These are phyloP conservation scores for Breviolum minutum DNA, from an alignment of 73 alveolate species.

Conservation along the genomic window DNA sequence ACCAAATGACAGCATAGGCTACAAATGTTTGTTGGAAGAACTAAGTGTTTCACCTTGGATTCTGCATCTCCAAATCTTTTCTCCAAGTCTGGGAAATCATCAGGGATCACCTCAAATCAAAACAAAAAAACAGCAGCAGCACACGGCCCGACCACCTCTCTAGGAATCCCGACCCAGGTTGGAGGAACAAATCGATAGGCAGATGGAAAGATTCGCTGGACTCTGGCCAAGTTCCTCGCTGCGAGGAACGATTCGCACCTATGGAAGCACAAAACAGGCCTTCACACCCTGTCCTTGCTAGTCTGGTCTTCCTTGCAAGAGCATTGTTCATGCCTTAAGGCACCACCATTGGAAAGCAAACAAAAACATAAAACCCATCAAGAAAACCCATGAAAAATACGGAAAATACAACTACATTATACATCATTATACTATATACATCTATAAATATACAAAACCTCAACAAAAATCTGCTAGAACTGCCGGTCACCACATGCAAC, in stretches of 20 bases:
- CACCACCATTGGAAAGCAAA: not conserved
- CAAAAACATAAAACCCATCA: not conserved
- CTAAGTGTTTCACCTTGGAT: slow-evolving; percentile 1
- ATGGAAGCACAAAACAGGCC: not conserved
- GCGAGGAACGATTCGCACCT: not conserved
- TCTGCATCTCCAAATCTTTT: slow-evolving; percentile 55
- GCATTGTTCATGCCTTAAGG: slow-evolving; percentile 63
- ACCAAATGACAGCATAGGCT: not conserved
- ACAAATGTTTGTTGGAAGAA: not conserved
- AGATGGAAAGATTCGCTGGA: slow-evolving; percentile 58
- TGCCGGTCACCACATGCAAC: not conserved
- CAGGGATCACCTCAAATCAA: slow-evolving; percentile 43
- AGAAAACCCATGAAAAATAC: not conserved
- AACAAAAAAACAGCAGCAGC: not conserved
- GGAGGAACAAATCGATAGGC: slow-evolving; percentile 70
- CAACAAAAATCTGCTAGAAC: not conserved
- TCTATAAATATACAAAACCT: not conserved
- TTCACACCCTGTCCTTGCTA: slow-evolving; percentile 49
- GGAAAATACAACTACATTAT: not conserved
- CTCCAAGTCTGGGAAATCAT: slow-evolving; percentile 66
- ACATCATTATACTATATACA: too few relatives aligned
- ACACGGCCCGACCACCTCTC: not conserved
- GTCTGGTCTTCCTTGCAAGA: slow-evolving; percentile 72
- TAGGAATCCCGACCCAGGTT: slow-evolving; percentile 40
- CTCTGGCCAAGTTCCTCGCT: slow-evolving; percentile 59